Evolutionary conservation across 2,329 filamentous ascomycete genomes (phyloP), one percentile per base, ranked within the genome.

Genomic region (Sclerotiophoma versabilis): DNA sequence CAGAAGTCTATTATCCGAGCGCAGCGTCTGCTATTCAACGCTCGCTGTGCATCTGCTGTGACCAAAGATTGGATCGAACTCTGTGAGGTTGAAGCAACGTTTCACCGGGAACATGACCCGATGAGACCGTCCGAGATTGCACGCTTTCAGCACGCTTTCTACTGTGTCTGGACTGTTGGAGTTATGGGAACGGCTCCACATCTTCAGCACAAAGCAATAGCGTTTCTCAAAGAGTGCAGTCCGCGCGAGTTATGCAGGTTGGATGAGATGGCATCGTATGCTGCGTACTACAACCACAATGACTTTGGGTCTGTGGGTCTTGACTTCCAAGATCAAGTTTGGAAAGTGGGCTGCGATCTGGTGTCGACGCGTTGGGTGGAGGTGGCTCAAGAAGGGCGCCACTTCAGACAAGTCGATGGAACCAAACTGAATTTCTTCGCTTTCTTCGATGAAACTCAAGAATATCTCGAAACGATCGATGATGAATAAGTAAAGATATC

Each of bases 101-200:
- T 38, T 57, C 42, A 49, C n/a, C 41, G 54, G 34, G 37, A 45
- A 26, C 34, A 57, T 32, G 25, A 42, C 9, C 38, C 19, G 11
- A 47, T 57, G 48, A 47, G 42, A 39, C 48, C 54, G 43, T 44
- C 25, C 36, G 54, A 57, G 46, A n/a, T 57, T 52, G 48, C 42
- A 48, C 54, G 54, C 48, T 57, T 57, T 30, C 36, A 57, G 36
- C 54, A 48, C 46, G 54, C 54, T 56, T 57, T 57, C 43, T 52
- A 57, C 29, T 39, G 49, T 37, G 29, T 44, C 42, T 50, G 49
- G 34, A 14, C 45, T 33, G 17, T 53, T 54, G 44, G 52, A 17
- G 33, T 46, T 34, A 49, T 49, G 33, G 52, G 32, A 36, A 46
- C 5, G 2, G 23, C 37, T 37, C 44, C 37, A 15, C 45, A 50